Base-by-base conservation (phyloP, 78 protist genomes). In the Creolimax fragrantissima region DNA sequence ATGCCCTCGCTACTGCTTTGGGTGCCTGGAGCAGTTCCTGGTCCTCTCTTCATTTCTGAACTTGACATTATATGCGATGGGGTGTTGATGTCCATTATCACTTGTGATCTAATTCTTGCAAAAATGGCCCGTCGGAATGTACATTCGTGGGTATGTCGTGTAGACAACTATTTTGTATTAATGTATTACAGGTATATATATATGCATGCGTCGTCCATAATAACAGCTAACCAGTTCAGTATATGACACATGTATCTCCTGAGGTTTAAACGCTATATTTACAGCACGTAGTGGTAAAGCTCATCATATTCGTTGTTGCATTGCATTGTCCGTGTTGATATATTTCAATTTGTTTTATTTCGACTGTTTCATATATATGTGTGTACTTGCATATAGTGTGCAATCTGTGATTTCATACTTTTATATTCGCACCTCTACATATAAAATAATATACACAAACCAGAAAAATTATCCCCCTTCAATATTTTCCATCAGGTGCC, bases 11-110 rank as follows among this genome's bases (percentile, higher is more conserved):
- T 84, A 39, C 35, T 81, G 0, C 3, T 67, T 42, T 85, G 44
- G 89, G 35, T 17, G 43, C 89, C 43, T 35, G 84, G 84, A 45
- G 58, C 47, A 39, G 3, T 67, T 47, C 11, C 17, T 45, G 11
- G 41, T 36, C 41, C 89, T 5, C 44, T 5, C 44, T 35, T 42
- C 4, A 44, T 88, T 2, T 32, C 90, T 43, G 35, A 32, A 42
- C 43, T 3, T 24, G 24, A 90, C 44, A 41, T 93, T 6, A 43
- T 93, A 84, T 84, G 41, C 67, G 94, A 93, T 36, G 94, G 92
- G 2, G 41, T 84, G 35, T 35, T 93, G 85, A 42, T 93, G 44
- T 41, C 92, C 2, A 81, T 89, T n/a, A n/a, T 93, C 89, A 93
- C 88, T 4, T 43, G 90, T 3, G 94, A 93, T 67, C 32, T 93